Conservation (phyloP, 2,329 filamentous ascomycete genomes). For the Paramyrothecium roridum region DNA sequence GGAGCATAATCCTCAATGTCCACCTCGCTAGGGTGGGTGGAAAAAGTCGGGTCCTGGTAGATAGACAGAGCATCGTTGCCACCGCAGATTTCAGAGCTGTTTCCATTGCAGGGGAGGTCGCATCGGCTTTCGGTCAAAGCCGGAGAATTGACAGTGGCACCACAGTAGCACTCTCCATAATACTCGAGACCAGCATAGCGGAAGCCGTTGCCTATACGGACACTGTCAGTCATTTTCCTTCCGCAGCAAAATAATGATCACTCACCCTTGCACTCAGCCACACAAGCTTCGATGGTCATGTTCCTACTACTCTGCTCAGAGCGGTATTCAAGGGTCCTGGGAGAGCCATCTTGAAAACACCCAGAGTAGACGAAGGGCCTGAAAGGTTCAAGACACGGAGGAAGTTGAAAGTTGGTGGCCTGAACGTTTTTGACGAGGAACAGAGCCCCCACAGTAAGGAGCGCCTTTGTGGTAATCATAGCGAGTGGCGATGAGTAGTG, state of each 20-base stretch:
- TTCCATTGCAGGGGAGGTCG: conserved; percentile 50
- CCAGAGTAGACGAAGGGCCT: conserved; percentile 46
- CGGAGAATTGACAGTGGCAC: conserved; percentile 49
- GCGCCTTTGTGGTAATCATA: background rate
- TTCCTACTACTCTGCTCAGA: conserved; percentile 31
- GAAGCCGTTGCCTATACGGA: conserved; percentile 39
- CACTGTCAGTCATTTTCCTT: background rate
- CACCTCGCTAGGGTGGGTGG: conserved; percentile 33
- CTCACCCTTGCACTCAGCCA: conserved; percentile 46
- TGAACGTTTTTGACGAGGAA: conserved; percentile 15
- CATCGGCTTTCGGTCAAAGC: conserved; percentile 51
- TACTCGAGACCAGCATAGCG: conserved; percentile 49
- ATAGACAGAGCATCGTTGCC: conserved; percentile 43
- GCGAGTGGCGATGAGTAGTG: background rate
- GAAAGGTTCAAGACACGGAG: conserved; percentile 40
- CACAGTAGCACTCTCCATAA: conserved; percentile 51
- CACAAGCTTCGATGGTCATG: conserved; percentile 47
- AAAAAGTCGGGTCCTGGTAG: conserved; percentile 46
- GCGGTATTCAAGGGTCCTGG: conserved; percentile 37
- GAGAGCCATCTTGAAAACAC: conserved; percentile 39
- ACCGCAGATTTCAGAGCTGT: conserved; percentile 42
- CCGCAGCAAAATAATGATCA: background rate
- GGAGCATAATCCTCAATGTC: conserved; percentile 52
- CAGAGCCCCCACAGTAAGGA: background rate
- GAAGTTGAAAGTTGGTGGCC: conserved; percentile 41